phyloP scores from a whole-genome alignment of 2,329 filamentous ascomycete genomes.

The Sclerotinia minor region DNA sequence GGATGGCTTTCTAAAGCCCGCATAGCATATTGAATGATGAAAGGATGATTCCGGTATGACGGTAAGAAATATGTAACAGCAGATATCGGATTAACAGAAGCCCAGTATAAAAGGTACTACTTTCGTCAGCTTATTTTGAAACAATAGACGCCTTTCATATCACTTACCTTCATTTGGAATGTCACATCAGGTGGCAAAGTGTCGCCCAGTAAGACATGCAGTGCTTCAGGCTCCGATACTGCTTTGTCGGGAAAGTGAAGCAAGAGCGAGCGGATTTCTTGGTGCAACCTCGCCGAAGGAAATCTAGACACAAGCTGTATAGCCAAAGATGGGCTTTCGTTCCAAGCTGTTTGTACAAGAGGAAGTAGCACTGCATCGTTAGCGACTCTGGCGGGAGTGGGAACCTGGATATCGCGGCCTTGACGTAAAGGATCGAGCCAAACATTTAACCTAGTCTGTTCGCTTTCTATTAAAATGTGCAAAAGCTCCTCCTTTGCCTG shows the following conservation, averaged over 20 bases:
- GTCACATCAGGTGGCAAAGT: constrained; percentile 76
- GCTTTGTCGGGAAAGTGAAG: constrained; percentile 83
- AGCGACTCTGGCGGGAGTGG: constrained; percentile 43
- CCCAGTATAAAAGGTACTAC: constrained; percentile 89
- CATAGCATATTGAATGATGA: constrained; percentile 95
- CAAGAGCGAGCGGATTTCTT: constrained; percentile 76
- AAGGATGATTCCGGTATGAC: constrained; percentile 85
- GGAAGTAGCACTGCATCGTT: constrained; percentile 47
- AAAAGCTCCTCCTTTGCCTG: constrained; percentile 83
- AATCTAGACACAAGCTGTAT: constrained; percentile 81
- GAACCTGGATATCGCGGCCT: constrained; percentile 50
- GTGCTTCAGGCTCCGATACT: constrained; percentile 74
- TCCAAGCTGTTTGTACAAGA: constrained; percentile 81
- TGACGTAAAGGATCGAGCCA: constrained; percentile 84
- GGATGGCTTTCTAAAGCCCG: constrained; percentile 89
- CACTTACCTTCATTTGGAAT: constrained; percentile 76
- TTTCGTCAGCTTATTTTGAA: constrained; percentile 38
- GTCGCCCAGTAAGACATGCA: constrained; percentile 78
- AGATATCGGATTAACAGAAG: constrained; percentile 86
- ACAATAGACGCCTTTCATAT: background rate
- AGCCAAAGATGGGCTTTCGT: constrained; percentile 80
- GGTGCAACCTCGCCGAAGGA: constrained; percentile 68
- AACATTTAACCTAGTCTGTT: constrained; percentile 78
- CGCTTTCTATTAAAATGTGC: constrained; percentile 75
- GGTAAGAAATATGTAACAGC: constrained; percentile 93